A percentile compares a stretch with the other conserved stretches of the same genome.
These are phyloP conservation scores for Mikania micrantha DNA, from an alignment of 129 eudicot genomes.

Conservation along the genomic window DNA sequence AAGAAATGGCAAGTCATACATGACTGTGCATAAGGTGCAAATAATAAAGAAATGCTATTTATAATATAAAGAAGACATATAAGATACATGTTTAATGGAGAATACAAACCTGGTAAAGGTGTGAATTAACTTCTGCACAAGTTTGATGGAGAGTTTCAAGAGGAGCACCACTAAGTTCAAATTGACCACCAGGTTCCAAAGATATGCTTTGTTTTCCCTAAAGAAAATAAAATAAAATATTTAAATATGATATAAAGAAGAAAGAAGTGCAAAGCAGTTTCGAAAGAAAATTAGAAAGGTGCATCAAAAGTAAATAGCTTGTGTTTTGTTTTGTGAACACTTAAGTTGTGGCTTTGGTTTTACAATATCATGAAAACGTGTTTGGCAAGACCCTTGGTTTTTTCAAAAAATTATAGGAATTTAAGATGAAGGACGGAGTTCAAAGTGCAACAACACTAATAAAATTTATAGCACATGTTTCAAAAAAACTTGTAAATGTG, in stretches of 20 bases:
- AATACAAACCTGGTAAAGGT: constrained; percentile 86
- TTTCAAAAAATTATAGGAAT: no score
- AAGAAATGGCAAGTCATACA: neutral
- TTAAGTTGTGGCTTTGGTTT: neutral
- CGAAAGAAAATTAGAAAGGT: neutral
- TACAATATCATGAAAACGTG: neutral
- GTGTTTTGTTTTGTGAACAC: neutral
- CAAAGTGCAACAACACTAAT: neutral
- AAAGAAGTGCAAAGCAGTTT: neutral
- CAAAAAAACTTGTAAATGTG: neutral
- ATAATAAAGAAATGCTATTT: neutral
- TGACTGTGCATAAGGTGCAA: neutral
- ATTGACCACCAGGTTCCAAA: constrained; percentile 97
- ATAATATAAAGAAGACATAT: neutral
- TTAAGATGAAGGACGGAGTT: neutral
- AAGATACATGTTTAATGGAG: neutral
- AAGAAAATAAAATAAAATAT: neutral
- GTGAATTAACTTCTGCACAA: constrained; percentile 97
- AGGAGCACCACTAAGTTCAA: constrained; percentile 99
- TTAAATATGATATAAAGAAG: neutral
- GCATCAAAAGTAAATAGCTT: neutral
- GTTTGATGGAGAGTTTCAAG: constrained; percentile 99
- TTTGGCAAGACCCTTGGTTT: neutral
- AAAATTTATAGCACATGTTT: neutral
- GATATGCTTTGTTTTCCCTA: constrained; percentile 99